Conservation (phyloP, 129 eudicot species). For the Smallanthus sonchifolius region DNA sequence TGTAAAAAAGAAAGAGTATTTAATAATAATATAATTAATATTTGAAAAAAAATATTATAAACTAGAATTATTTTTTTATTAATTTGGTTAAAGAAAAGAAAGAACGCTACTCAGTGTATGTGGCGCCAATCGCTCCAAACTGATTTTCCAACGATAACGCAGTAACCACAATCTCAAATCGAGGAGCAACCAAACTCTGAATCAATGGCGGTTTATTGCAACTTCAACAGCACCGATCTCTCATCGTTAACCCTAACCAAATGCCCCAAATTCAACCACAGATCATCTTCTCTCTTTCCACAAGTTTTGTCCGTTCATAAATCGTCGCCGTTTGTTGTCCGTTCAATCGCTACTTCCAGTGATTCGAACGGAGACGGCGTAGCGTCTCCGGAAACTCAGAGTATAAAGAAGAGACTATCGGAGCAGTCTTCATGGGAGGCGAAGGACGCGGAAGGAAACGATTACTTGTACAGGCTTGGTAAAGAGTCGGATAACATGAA, state of each 20-base stretch:
- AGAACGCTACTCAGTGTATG: slow-evolving; percentile 11
- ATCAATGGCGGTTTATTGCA: slow-evolving; percentile 37
- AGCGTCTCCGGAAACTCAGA: slow-evolving; percentile 3
- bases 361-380: slow-evolving; percentile 26
- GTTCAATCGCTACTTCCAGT: slow-evolving; percentile 35
- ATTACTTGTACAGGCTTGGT: slow-evolving; percentile 85
- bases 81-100: background rate
- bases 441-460: slow-evolving; percentile 69
- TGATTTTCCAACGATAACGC: slow-evolving; percentile 28
- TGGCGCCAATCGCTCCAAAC: slow-evolving; percentile 56
- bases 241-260: slow-evolving; percentile 25
- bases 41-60: too few relatives aligned
- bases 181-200: background rate
- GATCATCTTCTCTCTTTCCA: slow-evolving; percentile 8
- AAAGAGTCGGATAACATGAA: slow-evolving; percentile 94
- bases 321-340: slow-evolving; percentile 15
- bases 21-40: too few relatives aligned
- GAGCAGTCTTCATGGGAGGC: slow-evolving; percentile 95
- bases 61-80: too few relatives aligned
- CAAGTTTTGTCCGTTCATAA: slow-evolving; percentile 8
- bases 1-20: too few relatives aligned
- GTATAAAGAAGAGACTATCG: slow-evolving; percentile 48
- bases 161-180: slow-evolving; percentile 7
- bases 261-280: slow-evolving; percentile 18
- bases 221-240: slow-evolving; percentile 28